A percentile compares a stretch with the other conserved stretches of the same genome.
Conservation (phyloP, 2,329 filamentous ascomycete species). For the Teratosphaeria nubilosa region DNA sequence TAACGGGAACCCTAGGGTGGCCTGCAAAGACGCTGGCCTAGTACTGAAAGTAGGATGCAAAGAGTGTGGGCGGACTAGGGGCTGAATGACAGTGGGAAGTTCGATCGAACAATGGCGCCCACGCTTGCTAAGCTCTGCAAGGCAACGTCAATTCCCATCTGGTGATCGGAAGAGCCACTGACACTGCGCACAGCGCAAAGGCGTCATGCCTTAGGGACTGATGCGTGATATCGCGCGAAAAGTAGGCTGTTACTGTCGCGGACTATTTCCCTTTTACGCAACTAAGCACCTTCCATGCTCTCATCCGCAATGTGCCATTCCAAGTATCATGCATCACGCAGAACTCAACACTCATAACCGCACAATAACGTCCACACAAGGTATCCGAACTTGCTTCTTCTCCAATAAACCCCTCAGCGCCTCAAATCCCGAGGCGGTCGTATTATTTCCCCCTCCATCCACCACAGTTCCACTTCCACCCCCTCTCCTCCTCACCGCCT, state of each 20-base stretch:
- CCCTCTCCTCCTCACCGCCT: slow-evolving; percentile 44
- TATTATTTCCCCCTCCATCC: slow-evolving; percentile 30
- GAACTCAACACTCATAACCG: slow-evolving; percentile 16
- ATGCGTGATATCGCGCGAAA: background rate
- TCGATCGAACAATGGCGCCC: background rate
- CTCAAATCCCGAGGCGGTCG: slow-evolving; percentile 57
- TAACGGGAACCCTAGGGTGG: background rate
- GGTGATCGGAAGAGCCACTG: background rate
- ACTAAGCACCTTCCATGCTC: background rate
- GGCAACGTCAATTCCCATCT: background rate
- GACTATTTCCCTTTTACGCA: background rate
- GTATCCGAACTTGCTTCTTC: slow-evolving; percentile 73
- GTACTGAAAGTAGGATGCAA: too few species aligned
- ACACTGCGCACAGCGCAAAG: background rate
- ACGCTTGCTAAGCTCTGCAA: background rate
- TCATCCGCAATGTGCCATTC: background rate
- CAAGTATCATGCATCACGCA: background rate
- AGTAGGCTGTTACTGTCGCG: background rate
- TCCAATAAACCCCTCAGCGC: slow-evolving; percentile 78
- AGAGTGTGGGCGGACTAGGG: too few species aligned
- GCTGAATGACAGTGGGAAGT: too few species aligned
- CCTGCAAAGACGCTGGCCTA: background rate
- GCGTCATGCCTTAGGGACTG: background rate
- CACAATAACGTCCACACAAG: slow-evolving; percentile 82
- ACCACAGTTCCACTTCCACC: slow-evolving; percentile 33